A percentile compares a stretch with the other conserved stretches of the same genome.
phyloP scores from a whole-genome alignment of 306 rosid species.

The Hylodesmum podocarpum region DNA sequence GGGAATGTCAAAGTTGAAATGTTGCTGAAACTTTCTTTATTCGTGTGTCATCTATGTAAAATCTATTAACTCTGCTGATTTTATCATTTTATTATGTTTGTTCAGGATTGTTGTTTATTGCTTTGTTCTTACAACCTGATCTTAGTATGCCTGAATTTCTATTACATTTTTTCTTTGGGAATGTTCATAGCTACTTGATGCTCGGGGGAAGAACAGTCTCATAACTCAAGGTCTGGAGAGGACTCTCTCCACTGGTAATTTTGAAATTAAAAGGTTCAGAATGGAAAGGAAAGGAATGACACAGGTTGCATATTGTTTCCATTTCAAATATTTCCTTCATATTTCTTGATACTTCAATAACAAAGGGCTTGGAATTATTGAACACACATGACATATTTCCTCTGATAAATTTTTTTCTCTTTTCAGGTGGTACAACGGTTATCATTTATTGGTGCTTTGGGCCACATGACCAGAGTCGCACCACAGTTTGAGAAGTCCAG shows the following conservation, averaged over 20 bases:
- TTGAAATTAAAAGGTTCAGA: conserved; percentile 73
- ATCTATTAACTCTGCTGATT: not conserved
- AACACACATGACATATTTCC: not conserved
- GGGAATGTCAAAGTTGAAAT: conserved; percentile 3
- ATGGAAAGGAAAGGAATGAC: conserved; percentile 93
- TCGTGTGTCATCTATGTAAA: not conserved
- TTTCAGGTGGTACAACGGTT: conserved; percentile 75
- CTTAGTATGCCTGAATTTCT: conserved; percentile 11
- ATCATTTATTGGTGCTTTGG: conserved; percentile 44
- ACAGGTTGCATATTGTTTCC: conserved; percentile 54
- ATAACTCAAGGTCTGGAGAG: conserved; percentile 73
- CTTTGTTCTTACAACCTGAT: not conserved
- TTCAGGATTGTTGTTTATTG: not conserved
- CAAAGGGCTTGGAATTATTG: not conserved
- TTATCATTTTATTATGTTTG: conserved; percentile 18
- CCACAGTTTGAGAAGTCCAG: conserved; percentile 96
- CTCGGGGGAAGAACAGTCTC: conserved; percentile 19
- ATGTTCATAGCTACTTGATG: conserved; percentile 36
- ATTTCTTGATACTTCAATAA: not conserved
- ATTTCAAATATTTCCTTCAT: not conserved
- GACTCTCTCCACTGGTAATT: conserved; percentile 90
- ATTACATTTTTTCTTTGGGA: not conserved
- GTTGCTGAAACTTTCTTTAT: not conserved
- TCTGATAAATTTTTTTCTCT: not conserved
- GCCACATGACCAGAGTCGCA: conserved; percentile 74